phyloP scores from a whole-genome alignment of 371 early-diverging fungal species.

The Conidiobolus incongruus region DNA sequence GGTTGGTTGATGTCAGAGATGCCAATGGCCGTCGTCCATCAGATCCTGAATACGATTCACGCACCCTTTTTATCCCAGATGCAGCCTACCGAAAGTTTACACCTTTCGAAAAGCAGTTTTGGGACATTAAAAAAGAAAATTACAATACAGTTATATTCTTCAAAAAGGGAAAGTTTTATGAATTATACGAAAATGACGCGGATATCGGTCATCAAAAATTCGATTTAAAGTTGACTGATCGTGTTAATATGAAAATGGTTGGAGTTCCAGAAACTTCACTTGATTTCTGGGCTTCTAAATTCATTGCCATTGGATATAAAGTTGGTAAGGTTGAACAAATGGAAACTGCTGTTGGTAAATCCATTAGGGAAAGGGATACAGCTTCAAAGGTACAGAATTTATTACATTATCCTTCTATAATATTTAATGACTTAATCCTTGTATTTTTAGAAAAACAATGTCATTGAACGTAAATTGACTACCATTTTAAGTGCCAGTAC shows the following conservation, averaged over 20 bases:
- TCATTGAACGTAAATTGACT: conserved; percentile 91
- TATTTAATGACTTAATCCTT: conserved; percentile 8
- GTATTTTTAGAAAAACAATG: conserved; percentile 31
- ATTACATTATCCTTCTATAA: not conserved
- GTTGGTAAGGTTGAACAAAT: conserved; percentile 97
- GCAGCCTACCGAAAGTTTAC: conserved; percentile 69
- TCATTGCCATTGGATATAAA: conserved; percentile 88
- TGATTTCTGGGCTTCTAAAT: conserved; percentile 91
- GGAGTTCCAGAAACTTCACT: conserved; percentile 95
- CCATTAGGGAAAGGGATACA: conserved; percentile 54
- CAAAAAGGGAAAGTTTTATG: conserved; percentile 98
- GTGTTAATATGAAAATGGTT: conserved; percentile 99
- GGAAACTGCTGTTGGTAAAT: conserved; percentile 90
- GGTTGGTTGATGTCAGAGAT: conserved; percentile 70
- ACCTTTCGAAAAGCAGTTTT: conserved; percentile 97
- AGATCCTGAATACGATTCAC: conserved; percentile 81
- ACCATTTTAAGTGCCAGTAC: conserved; percentile 90
- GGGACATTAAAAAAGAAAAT: conserved; percentile 92
- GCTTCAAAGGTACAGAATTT: conserved; percentile 6
- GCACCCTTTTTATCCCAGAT: conserved; percentile 77
- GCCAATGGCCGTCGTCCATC: conserved; percentile 32
- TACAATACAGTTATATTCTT: conserved; percentile 98
- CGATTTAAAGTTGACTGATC: conserved; percentile 89
- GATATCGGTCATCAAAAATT: conserved; percentile 93
- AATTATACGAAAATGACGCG: conserved; percentile 99